Evolutionary conservation across 2,329 filamentous ascomycete genomes (phyloP).

Genomic region (Stemphylium beticola): DNA sequence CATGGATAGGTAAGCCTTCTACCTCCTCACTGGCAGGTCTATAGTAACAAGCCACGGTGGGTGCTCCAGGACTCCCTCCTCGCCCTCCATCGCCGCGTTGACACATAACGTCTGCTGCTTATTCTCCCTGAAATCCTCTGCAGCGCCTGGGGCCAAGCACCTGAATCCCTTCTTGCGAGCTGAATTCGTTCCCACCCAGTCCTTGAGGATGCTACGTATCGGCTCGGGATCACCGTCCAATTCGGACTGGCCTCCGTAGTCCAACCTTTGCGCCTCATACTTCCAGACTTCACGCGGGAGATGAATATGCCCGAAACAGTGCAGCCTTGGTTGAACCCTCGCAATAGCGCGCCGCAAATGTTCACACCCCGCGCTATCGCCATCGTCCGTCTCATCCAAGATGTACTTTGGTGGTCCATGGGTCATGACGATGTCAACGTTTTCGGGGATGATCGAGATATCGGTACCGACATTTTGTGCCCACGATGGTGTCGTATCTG

Average conservation of each 20-base stretch:
- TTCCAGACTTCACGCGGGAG: slow-evolving; percentile 43
- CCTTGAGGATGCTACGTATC: slow-evolving; percentile 18
- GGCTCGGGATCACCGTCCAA: slow-evolving; percentile 11
- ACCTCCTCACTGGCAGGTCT: slow-evolving; percentile 37
- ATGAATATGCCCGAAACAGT: slow-evolving; percentile 68
- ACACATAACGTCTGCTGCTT: slow-evolving; percentile 62
- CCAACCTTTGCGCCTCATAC: slow-evolving; percentile 39
- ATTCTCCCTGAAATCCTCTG: slow-evolving; percentile 25
- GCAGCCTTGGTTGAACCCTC: slow-evolving; percentile 56
- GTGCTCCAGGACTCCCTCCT: slow-evolving; percentile 55
- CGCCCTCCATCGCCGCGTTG: slow-evolving; percentile 62
- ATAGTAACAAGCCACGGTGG: slow-evolving; percentile 62
- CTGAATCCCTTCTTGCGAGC: slow-evolving; percentile 29
- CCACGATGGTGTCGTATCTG: slow-evolving; percentile 22
- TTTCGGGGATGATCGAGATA: slow-evolving; percentile 34
- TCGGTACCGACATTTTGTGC: slow-evolving; percentile 25
- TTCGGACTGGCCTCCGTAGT: slow-evolving; percentile 23
- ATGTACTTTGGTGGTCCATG: slow-evolving; percentile 63
- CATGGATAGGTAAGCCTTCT: neutral
- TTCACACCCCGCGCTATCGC: slow-evolving; percentile 58
- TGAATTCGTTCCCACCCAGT: slow-evolving; percentile 32
- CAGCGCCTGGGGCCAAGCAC: slow-evolving; percentile 36
- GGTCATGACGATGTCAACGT: slow-evolving; percentile 64
- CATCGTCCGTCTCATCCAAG: slow-evolving; percentile 52
- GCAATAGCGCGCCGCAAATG: slow-evolving; percentile 58